A percentile compares a stretch with the other conserved stretches of the same genome.
These are phyloP conservation scores for Dioscorea cayenensis DNA, from an alignment of 116 monocot species.

Conservation along the genomic window DNA sequence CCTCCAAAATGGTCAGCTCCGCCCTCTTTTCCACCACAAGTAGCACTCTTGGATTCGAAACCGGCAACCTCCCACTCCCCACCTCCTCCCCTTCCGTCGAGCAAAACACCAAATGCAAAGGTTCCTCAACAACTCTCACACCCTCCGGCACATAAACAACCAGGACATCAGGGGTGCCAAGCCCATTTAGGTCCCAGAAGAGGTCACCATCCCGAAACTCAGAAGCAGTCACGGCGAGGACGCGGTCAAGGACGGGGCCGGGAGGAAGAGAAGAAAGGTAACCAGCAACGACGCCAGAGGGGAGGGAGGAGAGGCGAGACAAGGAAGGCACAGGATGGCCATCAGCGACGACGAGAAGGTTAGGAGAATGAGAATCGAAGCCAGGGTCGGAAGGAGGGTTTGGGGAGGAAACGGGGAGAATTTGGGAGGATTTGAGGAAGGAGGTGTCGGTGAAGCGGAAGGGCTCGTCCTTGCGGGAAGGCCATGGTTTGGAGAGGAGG, in stretches of 20 bases:
- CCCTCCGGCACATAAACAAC: conserved; percentile 60
- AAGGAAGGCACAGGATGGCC: conserved; percentile 45
- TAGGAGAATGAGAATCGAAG: conserved; percentile 17
- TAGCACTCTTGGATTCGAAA: conserved; percentile 89
- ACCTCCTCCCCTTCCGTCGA: conserved; percentile 20
- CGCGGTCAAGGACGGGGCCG: conserved; percentile 18
- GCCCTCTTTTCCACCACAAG: conserved; percentile 78
- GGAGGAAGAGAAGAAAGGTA: conserved; percentile 23
- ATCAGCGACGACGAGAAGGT: conserved; percentile 39
- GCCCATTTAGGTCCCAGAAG: conserved; percentile 76
- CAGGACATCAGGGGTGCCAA: conserved; percentile 64
- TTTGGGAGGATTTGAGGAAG: conserved; percentile 53
- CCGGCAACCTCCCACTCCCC: conserved; percentile 27
- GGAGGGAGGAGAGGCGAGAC: conserved; percentile 47
- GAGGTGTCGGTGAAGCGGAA: conserved; percentile 91
- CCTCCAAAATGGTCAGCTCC: conserved; percentile 77
- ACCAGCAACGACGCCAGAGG: conserved; percentile 48
- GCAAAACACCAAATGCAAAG: conserved; percentile 47
- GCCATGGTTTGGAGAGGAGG: conserved; percentile 76
- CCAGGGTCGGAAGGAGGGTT: not conserved
- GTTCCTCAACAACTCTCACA: conserved; percentile 39
- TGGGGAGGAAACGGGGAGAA: conserved; percentile 32
- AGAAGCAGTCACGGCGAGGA: conserved; percentile 16
- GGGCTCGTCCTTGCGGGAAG: conserved; percentile 54
- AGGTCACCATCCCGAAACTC: conserved; percentile 49